A percentile compares a stretch with the other conserved stretches of the same genome.
These are phyloP conservation scores for Poa annua DNA, from an alignment of 176 grass and related monocot genomes.

Conservation along the genomic window DNA sequence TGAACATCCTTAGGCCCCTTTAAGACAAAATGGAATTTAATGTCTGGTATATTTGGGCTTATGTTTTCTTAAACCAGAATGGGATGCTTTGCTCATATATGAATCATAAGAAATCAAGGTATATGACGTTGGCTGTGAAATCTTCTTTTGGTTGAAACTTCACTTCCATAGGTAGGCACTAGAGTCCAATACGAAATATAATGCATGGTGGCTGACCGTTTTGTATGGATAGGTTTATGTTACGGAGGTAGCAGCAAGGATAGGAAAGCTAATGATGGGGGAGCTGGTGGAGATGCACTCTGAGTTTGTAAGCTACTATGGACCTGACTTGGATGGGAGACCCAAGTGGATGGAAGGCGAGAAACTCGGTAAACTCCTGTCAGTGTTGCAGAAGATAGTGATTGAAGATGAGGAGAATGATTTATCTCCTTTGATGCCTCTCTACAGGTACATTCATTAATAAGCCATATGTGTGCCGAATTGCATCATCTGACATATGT, in stretches of 20 bases:
- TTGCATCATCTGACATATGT: neutral
- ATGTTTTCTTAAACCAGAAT: neutral
- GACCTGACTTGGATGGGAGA: slow-evolving; percentile 43
- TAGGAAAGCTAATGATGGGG: slow-evolving; percentile 79
- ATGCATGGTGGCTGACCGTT: slow-evolving; percentile 8
- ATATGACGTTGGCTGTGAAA: neutral
- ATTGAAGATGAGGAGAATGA: slow-evolving; percentile 49
- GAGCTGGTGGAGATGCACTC: slow-evolving; percentile 77
- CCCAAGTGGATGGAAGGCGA: slow-evolving; percentile 83
- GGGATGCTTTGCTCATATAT: neutral
- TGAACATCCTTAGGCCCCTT: neutral
- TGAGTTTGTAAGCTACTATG: slow-evolving; percentile 78
- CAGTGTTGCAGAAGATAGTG: slow-evolving; percentile 44
- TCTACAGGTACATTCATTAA: slow-evolving; percentile 70
- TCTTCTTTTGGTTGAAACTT: slow-evolving; percentile 12
- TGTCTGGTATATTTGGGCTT: neutral
- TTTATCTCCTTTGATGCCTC: slow-evolving; percentile 60
- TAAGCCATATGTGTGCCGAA: neutral
- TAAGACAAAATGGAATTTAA: neutral
- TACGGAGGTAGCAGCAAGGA: slow-evolving; percentile 64
- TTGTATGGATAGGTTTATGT: slow-evolving; percentile 64
- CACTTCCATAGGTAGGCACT: neutral
- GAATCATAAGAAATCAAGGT: slow-evolving; percentile 22
- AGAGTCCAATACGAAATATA: neutral
- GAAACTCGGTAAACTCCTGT: slow-evolving; percentile 46